Conservation (phyloP, 1,284 basidiomycete species). For the Boletus smithii region DNA sequence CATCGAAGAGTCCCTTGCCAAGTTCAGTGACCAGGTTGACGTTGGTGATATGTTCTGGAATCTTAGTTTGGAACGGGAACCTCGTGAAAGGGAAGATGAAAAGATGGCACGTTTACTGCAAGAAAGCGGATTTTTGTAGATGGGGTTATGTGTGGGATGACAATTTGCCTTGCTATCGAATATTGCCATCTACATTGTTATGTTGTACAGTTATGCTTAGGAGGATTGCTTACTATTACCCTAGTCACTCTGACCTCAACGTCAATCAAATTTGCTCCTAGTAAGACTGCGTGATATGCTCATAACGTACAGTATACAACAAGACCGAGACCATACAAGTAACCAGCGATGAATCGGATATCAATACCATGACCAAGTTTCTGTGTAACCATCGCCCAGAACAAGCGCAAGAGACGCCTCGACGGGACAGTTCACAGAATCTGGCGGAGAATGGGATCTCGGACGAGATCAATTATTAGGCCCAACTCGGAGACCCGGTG, state of each 20-base stretch:
- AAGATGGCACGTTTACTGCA: slow-evolving; percentile 87
- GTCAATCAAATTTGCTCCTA: neutral
- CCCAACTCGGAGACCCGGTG: neutral
- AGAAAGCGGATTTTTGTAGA: slow-evolving; percentile 81
- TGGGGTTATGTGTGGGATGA: neutral
- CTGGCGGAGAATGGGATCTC: too few species aligned
- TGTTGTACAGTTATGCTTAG: slow-evolving; percentile 25
- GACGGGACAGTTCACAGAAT: too few species aligned
- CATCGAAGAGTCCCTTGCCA: slow-evolving; percentile 74
- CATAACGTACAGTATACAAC: neutral
- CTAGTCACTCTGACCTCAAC: neutral
- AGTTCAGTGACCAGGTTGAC: slow-evolving; percentile 60
- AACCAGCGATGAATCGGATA: too few species aligned
- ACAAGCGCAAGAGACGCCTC: too few species aligned
- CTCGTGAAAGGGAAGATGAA: slow-evolving; percentile 90
- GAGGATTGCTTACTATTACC: slow-evolving; percentile 13
- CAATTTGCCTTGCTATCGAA: slow-evolving; percentile 1
- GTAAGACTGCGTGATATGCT: neutral
- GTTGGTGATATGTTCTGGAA: slow-evolving; percentile 80
- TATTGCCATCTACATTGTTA: slow-evolving; percentile 2
- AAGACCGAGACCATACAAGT: neutral
- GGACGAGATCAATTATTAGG: neutral
- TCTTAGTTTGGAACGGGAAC: slow-evolving; percentile 82
- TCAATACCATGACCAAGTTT: too few species aligned
- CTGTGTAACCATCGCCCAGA: too few species aligned